phyloP scores from a whole-genome alignment of 768 basidiomycete species.

The Amanita subjunquillea region DNA sequence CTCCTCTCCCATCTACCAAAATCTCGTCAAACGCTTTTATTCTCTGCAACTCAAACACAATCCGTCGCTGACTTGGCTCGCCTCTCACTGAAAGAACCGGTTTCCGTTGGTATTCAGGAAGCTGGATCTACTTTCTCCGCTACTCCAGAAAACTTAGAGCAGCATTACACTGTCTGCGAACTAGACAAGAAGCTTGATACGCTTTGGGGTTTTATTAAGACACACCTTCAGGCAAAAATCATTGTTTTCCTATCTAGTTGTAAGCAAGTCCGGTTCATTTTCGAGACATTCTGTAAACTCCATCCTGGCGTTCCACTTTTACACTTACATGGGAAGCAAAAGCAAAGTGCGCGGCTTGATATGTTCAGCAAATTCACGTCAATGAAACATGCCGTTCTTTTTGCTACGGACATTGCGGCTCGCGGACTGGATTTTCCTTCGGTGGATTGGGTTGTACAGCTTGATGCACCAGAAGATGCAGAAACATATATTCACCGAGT shows the following conservation, averaged over 20 bases:
- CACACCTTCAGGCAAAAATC: constrained; percentile 82
- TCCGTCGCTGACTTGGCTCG: constrained; percentile 84
- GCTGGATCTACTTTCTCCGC: constrained; percentile 34
- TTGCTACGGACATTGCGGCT: constrained; percentile 95
- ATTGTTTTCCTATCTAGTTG: constrained; percentile 93
- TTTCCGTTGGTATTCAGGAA: constrained; percentile 55
- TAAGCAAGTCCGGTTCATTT: constrained; percentile 96
- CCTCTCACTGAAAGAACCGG: constrained; percentile 77
- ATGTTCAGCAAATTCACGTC: constrained; percentile 81
- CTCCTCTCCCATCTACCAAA: constrained; percentile 87
- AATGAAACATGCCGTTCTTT: constrained; percentile 74
- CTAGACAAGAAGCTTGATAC: constrained; percentile 86
- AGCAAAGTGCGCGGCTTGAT: constrained; percentile 77
- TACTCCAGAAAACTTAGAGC: constrained; percentile 75
- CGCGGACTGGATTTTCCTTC: constrained; percentile 94
- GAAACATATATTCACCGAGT: constrained; percentile 98
- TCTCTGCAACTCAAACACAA: constrained; percentile 93
- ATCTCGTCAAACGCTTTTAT: constrained; percentile 89
- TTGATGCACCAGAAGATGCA: constrained; percentile 94
- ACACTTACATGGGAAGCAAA: constrained; percentile 93
- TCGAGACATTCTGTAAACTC: constrained; percentile 91
- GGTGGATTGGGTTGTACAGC: constrained; percentile 93
- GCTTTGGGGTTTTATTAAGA: constrained; percentile 92
- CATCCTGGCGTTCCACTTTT: constrained; percentile 92
- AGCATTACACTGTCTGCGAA: constrained; percentile 76